A percentile compares a stretch with the other conserved stretches of the same genome.
These are phyloP conservation scores for Dryadomyces quercus-mongolicae DNA, from an alignment of 2,329 filamentous ascomycete species.

Conservation along the genomic window DNA sequence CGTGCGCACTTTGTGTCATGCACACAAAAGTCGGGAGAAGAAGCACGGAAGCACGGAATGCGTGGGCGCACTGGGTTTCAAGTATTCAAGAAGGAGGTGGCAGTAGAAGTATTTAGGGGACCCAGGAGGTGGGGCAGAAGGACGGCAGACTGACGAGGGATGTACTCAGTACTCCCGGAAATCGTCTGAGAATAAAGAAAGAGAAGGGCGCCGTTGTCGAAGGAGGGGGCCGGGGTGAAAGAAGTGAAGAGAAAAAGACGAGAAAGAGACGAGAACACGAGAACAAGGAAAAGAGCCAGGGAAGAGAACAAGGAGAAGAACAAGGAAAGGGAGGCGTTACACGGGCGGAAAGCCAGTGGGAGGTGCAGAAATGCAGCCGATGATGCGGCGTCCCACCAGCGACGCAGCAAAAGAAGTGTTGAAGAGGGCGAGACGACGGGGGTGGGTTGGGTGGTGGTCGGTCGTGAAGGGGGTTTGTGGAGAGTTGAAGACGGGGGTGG, in stretches of 20 bases:
- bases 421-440: no score
- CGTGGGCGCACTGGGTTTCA: slow-evolving; percentile 11
- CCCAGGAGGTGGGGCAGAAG: background rate
- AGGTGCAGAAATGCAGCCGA: background rate
- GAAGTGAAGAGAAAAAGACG: background rate
- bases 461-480: no score
- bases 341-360: slow-evolving; percentile 2
- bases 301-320: background rate
- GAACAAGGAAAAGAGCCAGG: background rate
- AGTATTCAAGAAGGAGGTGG: slow-evolving; percentile 7
- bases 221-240: background rate
- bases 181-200: background rate
- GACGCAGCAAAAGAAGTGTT: background rate
- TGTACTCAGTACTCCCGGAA: no score
- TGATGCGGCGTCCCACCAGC: background rate
- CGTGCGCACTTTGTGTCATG: no score
- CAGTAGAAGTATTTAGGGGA: background rate
- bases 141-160: background rate
- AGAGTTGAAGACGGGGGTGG: no score
- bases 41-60: background rate
- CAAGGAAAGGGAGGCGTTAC: slow-evolving; percentile 5
- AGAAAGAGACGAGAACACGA: background rate
- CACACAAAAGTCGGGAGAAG: background rate
- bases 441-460: no score
- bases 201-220: background rate